Base-by-base conservation (phyloP, 805 yeast genomes). In the Yarrowia sp. region DNA sequence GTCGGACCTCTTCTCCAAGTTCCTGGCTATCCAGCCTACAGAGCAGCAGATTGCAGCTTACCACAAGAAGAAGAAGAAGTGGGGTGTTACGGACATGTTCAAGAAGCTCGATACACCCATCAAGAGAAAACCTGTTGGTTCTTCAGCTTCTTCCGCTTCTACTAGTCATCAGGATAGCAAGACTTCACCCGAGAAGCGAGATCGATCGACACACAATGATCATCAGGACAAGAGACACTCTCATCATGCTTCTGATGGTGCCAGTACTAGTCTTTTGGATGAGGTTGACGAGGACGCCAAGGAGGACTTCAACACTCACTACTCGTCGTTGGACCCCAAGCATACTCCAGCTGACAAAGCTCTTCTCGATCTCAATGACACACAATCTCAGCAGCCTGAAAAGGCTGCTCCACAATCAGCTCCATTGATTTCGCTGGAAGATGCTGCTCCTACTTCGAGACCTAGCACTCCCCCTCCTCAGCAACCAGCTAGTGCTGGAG, bases 1-100 rank as follows among this genome's bases (percentile, higher is more conserved):
- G 42, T 88, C 93, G 0, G 86, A 83, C 53, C 73, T 82, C 0
- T 89, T 86, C 73, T 72, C 86, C 63, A 82, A 86, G 69, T 79
- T 48, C n/a, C 45, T 59, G 8, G 65, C 65, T 14, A 59, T 59
- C 14, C 65, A 59, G 38, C 65, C 65, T 15, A 59, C 65, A 2
- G 65, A 59, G 32, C 65, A 43, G 32, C 65, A 59, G 42, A 45
- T 59, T 45, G 52, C 41, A 5, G 52, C 65, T 8, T 59, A 59
- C 12, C 65, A 59, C 41, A 59, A 59, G 38, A 43, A 45, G 42
- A 59, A 59, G 50, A 59, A 59, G 52, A 59, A 42, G 52, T 43
- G 52, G 52, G 50, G 50, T 9, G 65, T 59, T 0, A 43, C 65
- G 2, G 65, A 59, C 16, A 59, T 59, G 65, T 59, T 59, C 52